Conservation (phyloP, 805 yeast species). For the Candida vaughaniae region DNA sequence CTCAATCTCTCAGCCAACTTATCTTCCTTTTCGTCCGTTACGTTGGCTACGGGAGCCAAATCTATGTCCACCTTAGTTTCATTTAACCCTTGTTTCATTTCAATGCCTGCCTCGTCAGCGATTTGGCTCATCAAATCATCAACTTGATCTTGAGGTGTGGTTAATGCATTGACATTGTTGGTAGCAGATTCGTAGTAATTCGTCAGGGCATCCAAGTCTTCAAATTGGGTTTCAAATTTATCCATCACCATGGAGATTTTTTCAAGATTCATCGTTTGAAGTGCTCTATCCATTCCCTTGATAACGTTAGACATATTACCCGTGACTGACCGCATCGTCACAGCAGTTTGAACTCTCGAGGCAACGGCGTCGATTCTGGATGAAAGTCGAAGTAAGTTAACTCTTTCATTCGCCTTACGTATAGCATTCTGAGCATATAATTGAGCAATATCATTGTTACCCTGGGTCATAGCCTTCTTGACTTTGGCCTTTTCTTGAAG, state of each 20-base stretch:
- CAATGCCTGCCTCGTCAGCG: slow-evolving; percentile 97
- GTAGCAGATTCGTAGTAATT: slow-evolving; percentile 92
- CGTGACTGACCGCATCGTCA: slow-evolving; percentile 93
- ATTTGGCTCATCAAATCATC: slow-evolving; percentile 86
- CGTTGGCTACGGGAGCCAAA: slow-evolving; percentile 37
- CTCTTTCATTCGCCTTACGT: slow-evolving; percentile 81
- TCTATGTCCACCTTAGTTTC: slow-evolving; percentile 54
- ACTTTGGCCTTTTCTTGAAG: slow-evolving; percentile 81
- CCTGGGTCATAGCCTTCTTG: slow-evolving; percentile 82
- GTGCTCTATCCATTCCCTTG: slow-evolving; percentile 93
- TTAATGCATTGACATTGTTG: slow-evolving; percentile 78
- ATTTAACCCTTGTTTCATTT: slow-evolving; percentile 78
- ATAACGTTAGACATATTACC: slow-evolving; percentile 93
- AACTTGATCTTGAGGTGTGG: slow-evolving; percentile 94
- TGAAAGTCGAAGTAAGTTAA: slow-evolving; percentile 76
- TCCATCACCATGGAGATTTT: slow-evolving; percentile 94
- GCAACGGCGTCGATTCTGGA: slow-evolving; percentile 96
- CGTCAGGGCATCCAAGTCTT: slow-evolving; percentile 90
- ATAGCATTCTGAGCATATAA: slow-evolving; percentile 96
- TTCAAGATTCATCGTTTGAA: slow-evolving; percentile 94
- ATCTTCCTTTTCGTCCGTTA: slow-evolving; percentile 78
- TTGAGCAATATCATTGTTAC: slow-evolving; percentile 88
- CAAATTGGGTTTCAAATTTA: slow-evolving; percentile 93
- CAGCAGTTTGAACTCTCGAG: slow-evolving; percentile 94
- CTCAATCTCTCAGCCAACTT: slow-evolving; percentile 81